phyloP scores from a whole-genome alignment of 78 protist genomes.

The Tieghemostelium lacteum region DNA sequence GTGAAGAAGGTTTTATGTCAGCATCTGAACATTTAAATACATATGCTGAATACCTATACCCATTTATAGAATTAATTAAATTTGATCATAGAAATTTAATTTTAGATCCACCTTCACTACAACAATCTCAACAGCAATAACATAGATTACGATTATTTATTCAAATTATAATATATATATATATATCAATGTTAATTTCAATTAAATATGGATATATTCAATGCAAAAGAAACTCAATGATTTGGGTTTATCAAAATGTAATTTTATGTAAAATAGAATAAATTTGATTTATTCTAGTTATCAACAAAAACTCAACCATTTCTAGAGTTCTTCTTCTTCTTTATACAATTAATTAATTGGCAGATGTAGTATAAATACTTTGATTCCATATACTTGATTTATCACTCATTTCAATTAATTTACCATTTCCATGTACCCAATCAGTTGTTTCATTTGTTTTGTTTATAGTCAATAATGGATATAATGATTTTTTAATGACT shows the following conservation, averaged over 20 bases:
- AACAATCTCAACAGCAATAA: too few species aligned
- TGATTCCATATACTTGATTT: constrained; percentile 50
- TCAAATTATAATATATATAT: too few species aligned
- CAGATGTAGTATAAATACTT: constrained; percentile 41
- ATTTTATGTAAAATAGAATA: too few species aligned
- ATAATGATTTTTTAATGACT: constrained; percentile 35
- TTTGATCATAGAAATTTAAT: constrained; percentile 72
- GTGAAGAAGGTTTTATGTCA: constrained; percentile 68
- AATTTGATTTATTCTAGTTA: too few species aligned
- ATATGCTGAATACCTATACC: constrained; percentile 74
- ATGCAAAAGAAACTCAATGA: too few species aligned
- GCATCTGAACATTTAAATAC: constrained; percentile 74
- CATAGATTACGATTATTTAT: too few species aligned
- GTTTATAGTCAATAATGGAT: constrained; percentile 62
- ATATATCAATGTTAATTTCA: too few species aligned
- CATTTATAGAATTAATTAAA: constrained; percentile 66
- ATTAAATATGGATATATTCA: too few species aligned
- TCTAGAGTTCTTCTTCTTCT: too few species aligned
- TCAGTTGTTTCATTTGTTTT: constrained; percentile 55
- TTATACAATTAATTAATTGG: too few species aligned
- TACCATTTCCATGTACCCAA: constrained; percentile 80
- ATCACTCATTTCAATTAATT: constrained; percentile 53
- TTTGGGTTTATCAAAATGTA: too few species aligned
- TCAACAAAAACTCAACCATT: too few species aligned
- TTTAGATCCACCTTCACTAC: neutral